Evolutionary conservation across 2,329 filamentous ascomycete species (phyloP).

Genomic region (Dothistroma pini): DNA sequence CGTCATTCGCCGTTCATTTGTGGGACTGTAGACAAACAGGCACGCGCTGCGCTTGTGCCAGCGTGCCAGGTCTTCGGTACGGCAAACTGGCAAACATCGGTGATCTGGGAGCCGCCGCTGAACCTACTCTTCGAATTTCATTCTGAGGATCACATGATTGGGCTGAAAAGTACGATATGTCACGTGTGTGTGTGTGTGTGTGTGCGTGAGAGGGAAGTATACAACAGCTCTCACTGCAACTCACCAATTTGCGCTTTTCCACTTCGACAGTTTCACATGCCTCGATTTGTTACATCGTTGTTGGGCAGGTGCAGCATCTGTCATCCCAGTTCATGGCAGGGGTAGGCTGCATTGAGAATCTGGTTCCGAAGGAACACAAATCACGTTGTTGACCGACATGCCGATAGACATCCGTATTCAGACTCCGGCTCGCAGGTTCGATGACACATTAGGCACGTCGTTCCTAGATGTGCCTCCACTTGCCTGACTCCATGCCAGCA

Average conservation of each 20-base stretch:
- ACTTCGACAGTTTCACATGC: not conserved
- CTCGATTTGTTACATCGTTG: not conserved
- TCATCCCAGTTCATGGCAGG: conserved; percentile 8
- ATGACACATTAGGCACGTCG: conserved; percentile 12
- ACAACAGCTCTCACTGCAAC: not conserved
- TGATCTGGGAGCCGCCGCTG: not conserved
- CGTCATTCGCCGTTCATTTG: not conserved
- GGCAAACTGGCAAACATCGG: not conserved
- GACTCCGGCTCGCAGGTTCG: conserved; percentile 5
- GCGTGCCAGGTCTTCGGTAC: not conserved
- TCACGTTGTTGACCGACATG: conserved; percentile 12
- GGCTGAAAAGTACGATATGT: not conserved
- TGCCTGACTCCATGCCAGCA: not conserved
- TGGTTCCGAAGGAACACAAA: conserved; percentile 13
- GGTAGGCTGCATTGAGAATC: conserved; percentile 7
- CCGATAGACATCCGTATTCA: conserved; percentile 10
- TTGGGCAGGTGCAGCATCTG: not conserved
- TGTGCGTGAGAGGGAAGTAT: not conserved
- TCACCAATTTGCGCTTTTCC: too few species aligned
- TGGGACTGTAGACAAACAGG: too few species aligned
- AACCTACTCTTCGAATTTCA: not conserved
- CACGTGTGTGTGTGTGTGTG: not conserved
- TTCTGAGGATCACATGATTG: not conserved
- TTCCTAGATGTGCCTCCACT: not conserved
- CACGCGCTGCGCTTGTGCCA: not conserved